Conservation (phyloP, 495 filamentous ascomycete genomes). For the Trypethelium eluteriae region DNA sequence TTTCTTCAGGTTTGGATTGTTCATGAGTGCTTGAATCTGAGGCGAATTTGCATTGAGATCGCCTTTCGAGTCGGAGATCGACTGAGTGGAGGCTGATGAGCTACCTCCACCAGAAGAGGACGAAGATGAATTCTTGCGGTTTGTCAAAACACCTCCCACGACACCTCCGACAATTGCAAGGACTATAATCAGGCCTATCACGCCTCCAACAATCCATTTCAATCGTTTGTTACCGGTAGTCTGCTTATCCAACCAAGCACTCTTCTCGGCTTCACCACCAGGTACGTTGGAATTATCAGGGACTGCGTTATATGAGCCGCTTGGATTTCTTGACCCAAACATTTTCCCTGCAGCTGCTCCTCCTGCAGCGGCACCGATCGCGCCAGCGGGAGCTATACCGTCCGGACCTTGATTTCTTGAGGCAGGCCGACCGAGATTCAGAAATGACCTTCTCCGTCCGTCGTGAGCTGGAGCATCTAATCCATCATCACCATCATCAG, state of each 20-base stretch:
- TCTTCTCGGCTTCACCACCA: conserved; percentile 42
- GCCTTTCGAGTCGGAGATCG: conserved; percentile 42
- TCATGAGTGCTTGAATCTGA: conserved; percentile 76
- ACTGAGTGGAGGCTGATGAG: conserved; percentile 17
- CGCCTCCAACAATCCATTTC: conserved; percentile 57
- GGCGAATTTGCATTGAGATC: conserved; percentile 65
- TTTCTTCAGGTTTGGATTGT: conserved; percentile 73
- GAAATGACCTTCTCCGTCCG: conserved; percentile 42
- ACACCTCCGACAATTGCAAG: conserved; percentile 67
- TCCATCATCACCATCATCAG: conserved; percentile 80
- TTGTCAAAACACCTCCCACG: conserved; percentile 55
- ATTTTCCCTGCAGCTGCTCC: conserved; percentile 17
- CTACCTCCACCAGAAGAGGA: conserved; percentile 14
- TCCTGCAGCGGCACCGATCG: conserved; percentile 32
- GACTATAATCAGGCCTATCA: conserved; percentile 56
- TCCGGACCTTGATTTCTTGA: conserved; percentile 18
- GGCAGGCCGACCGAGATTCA: conserved; percentile 43
- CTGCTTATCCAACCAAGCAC: conserved; percentile 51
- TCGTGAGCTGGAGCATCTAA: conserved; percentile 39
- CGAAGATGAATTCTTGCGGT: conserved; percentile 14
- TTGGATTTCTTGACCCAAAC: conserved; percentile 36
- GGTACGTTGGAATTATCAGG: conserved; percentile 27
- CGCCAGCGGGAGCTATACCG: conserved; percentile 35
- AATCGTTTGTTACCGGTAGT: conserved; percentile 58
- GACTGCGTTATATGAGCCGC: conserved; percentile 50